Percentiles rank a stretch among this genome's conserved stretches.
Evolutionary conservation across 2,329 filamentous ascomycete species (phyloP).

Genomic region (Colletotrichum gigasporum): DNA sequence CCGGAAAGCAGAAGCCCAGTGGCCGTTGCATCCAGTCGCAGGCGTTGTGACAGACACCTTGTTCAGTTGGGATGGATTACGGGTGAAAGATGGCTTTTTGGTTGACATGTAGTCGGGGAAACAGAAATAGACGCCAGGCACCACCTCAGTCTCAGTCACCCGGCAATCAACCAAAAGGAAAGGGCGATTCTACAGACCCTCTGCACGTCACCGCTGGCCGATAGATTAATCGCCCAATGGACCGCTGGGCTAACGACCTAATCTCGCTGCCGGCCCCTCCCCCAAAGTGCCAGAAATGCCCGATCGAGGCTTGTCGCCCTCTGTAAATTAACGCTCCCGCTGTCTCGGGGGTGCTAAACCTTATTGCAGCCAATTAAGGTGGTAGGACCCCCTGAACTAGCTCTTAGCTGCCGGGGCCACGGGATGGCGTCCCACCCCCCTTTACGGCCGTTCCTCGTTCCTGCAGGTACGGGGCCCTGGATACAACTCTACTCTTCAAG

Average conservation of each 20-base stretch:
- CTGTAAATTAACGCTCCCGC: slow-evolving; percentile 20
- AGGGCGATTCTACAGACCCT: too few species aligned
- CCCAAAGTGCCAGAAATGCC: neutral
- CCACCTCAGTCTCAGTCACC: too few species aligned
- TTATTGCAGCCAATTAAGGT: slow-evolving; percentile 27
- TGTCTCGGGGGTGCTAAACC: slow-evolving; percentile 25
- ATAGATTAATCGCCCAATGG: slow-evolving; percentile 10
- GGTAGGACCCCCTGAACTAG: slow-evolving; percentile 19
- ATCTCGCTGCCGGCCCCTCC: neutral
- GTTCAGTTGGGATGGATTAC: neutral
- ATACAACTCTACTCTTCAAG: slow-evolving; percentile 14
- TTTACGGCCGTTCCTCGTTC: neutral
- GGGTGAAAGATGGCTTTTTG: neutral
- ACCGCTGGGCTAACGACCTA: too few species aligned
- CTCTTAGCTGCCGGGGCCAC: slow-evolving; percentile 27
- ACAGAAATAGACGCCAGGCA: too few species aligned
- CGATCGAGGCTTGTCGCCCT: slow-evolving; percentile 15
- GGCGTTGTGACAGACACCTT: too few species aligned
- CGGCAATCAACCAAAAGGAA: too few species aligned
- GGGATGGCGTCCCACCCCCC: slow-evolving; percentile 15
- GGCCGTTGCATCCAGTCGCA: too few species aligned
- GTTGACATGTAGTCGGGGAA: neutral
- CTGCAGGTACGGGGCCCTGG: slow-evolving; percentile 19
- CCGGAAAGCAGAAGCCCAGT: too few species aligned
- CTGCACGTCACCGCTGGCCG: too few species aligned